Conservation (phyloP, 2,329 filamentous ascomycete species). For the Drechslerella coelobrocha region DNA sequence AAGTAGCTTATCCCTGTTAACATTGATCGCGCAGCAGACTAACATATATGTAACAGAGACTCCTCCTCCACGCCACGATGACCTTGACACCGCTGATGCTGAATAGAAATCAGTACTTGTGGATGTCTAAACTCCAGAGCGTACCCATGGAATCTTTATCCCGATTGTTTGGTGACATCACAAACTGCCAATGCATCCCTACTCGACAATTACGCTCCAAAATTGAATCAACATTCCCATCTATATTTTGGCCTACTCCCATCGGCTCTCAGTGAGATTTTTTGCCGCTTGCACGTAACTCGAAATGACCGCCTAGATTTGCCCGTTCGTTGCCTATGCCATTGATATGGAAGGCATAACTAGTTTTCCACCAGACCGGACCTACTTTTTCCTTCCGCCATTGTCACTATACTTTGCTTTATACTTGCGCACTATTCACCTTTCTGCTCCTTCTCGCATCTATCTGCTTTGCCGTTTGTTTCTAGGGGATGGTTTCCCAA, state of each 20-base stretch:
- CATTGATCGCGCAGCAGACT: constrained; percentile 70
- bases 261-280: not conserved
- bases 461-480: constrained; percentile 8
- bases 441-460: not conserved
- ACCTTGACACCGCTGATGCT: constrained; percentile 87
- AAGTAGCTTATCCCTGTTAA: constrained; percentile 66
- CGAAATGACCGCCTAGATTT: not conserved
- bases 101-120: constrained; percentile 51
- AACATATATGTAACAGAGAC: constrained; percentile 57
- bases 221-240: not conserved
- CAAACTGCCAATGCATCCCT: not conserved
- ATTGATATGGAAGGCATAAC: not conserved
- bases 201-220: constrained; percentile 6
- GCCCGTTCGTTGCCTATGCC: constrained; percentile 17
- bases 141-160: not conserved
- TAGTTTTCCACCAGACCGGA: not conserved
- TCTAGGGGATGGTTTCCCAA: constrained; percentile 5
- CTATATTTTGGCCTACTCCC: not conserved
- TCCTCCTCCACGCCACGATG: constrained; percentile 71
- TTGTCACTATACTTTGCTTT: not conserved
- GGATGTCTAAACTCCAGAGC: not conserved
- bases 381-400: not conserved
- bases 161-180: constrained; percentile 10
- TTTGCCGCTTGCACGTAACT: not conserved
- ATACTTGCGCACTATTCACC: not conserved